A percentile compares a stretch with the other conserved stretches of the same genome.
phyloP scores from a whole-genome alignment of 805 yeast genomes.

The Wickerhamiella slavikovae region DNA sequence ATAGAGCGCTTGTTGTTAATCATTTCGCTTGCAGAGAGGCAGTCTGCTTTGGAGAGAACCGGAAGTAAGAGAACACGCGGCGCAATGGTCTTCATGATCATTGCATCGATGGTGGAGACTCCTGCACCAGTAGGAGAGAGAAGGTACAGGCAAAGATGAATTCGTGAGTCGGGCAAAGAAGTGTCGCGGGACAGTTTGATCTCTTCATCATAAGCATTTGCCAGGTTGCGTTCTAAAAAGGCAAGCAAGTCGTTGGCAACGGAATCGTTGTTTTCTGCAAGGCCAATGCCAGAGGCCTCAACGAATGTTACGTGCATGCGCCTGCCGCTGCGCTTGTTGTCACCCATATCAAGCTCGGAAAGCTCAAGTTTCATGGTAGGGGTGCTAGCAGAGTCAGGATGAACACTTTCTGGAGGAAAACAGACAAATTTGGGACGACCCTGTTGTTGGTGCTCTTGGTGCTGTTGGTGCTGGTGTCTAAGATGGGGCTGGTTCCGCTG shows the following conservation, averaged over 20 bases:
- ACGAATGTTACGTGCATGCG: conserved; percentile 35
- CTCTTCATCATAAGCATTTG: conserved; percentile 57
- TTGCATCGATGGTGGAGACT: conserved; percentile 48
- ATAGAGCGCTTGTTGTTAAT: conserved; percentile 50
- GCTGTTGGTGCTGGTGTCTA: background rate
- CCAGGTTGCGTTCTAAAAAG: conserved; percentile 50
- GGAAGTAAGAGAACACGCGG: conserved; percentile 68
- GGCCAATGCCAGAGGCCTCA: conserved; percentile 64
- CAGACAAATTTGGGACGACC: too few species aligned
- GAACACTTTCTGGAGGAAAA: too few species aligned
- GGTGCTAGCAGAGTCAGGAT: too few species aligned
- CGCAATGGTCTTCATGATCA: conserved; percentile 47
- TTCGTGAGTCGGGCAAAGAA: conserved; percentile 49
- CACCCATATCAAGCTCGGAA: too few species aligned
- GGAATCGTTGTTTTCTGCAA: conserved; percentile 39
- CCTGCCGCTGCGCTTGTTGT: conserved; percentile 29
- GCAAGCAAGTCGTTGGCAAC: conserved; percentile 26
- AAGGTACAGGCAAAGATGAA: conserved; percentile 65
- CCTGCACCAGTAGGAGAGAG: conserved; percentile 34
- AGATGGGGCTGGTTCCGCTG: background rate
- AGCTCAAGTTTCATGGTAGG: too few species aligned
- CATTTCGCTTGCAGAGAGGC: conserved; percentile 70
- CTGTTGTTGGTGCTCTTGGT: background rate
- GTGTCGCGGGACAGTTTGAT: conserved; percentile 76
- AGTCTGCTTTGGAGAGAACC: conserved; percentile 61